Evolutionary conservation across 1,284 basidiomycete species (phyloP).

Genomic region (Melampsora americana): DNA sequence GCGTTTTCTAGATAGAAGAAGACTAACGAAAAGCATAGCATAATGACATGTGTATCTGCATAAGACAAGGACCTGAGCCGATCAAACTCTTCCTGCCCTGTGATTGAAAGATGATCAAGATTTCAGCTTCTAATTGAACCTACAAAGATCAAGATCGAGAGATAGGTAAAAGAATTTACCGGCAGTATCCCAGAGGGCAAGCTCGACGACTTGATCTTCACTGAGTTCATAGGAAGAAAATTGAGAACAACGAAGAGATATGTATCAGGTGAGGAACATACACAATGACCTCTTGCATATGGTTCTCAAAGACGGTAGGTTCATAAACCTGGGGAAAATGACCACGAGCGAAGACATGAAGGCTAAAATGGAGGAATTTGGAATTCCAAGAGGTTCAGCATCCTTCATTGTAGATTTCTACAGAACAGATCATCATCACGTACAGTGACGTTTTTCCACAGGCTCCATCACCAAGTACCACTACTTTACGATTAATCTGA

Average conservation of each 20-base stretch:
- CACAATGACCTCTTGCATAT: conserved; percentile 46
- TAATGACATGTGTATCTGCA: conserved; percentile 86
- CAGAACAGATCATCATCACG: conserved; percentile 11
- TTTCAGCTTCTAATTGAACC: conserved; percentile 28
- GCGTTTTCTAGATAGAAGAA: not conserved
- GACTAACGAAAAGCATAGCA: conserved; percentile 83
- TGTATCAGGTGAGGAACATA: not conserved
- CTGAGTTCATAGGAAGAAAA: conserved; percentile 70
- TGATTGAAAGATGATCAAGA: conserved; percentile 32
- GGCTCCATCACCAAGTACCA: conserved; percentile 87
- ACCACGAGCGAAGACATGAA: not conserved
- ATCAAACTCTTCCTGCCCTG: conserved; percentile 95
- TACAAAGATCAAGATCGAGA: conserved; percentile 34
- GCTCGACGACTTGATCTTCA: conserved; percentile 77
- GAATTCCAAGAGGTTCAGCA: conserved; percentile 51
- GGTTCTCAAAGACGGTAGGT: conserved; percentile 54
- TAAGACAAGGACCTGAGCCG: conserved; percentile 83
- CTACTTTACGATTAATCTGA: conserved; percentile 65
- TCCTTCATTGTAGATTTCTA: conserved; percentile 51
- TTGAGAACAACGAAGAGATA: conserved; percentile 62
- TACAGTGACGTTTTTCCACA: conserved; percentile 63
- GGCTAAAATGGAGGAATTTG: not conserved
- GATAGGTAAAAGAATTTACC: conserved; percentile 60
- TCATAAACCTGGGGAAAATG: conserved; percentile 48
- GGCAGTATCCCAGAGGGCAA: conserved; percentile 94